A percentile compares a stretch with the other conserved stretches of the same genome.
Evolutionary conservation across 2,329 filamentous ascomycete species (phyloP).

Genomic region (Xylariaceae sp.): DNA sequence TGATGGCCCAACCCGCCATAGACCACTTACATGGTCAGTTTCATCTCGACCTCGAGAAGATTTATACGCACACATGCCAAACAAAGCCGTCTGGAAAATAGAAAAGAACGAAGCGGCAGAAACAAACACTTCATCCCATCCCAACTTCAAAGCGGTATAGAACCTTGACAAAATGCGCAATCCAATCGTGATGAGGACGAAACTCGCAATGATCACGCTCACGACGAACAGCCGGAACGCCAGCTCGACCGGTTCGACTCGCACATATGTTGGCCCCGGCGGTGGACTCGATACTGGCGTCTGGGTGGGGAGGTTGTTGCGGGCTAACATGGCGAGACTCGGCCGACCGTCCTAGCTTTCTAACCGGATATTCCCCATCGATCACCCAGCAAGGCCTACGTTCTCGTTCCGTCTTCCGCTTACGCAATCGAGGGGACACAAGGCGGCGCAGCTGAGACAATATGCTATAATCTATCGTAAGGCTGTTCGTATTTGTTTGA

Average conservation of each 20-base stretch:
- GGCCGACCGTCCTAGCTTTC: not conserved
- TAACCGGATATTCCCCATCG: not conserved
- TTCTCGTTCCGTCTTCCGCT: no score
- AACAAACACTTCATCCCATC: slow-evolving; percentile 21
- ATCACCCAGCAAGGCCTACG: not conserved
- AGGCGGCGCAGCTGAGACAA: no score
- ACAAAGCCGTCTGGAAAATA: slow-evolving; percentile 16
- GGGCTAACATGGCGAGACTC: slow-evolving; percentile 7
- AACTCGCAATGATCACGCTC: slow-evolving; percentile 12
- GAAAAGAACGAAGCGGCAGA: slow-evolving; percentile 15
- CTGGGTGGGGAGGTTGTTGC: slow-evolving; percentile 13
- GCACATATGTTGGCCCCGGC: slow-evolving; percentile 18
- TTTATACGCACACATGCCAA: slow-evolving; percentile 19
- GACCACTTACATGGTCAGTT: slow-evolving; percentile 15
- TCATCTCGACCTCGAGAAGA: no score
- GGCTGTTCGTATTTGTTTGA: no score
- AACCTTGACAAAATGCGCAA: slow-evolving; percentile 19
- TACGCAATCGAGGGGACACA: no score
- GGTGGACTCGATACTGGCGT: slow-evolving; percentile 12
- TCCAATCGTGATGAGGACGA: slow-evolving; percentile 14
- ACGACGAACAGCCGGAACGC: slow-evolving; percentile 18
- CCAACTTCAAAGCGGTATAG: slow-evolving; percentile 14
- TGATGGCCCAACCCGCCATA: slow-evolving; percentile 22
- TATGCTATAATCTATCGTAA: no score
- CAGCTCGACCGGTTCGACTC: slow-evolving; percentile 12